Evolutionary conservation across 495 filamentous ascomycete species (phyloP), one percentile per base, ranked within the genome.

Genomic region (Letharia lupina): DNA sequence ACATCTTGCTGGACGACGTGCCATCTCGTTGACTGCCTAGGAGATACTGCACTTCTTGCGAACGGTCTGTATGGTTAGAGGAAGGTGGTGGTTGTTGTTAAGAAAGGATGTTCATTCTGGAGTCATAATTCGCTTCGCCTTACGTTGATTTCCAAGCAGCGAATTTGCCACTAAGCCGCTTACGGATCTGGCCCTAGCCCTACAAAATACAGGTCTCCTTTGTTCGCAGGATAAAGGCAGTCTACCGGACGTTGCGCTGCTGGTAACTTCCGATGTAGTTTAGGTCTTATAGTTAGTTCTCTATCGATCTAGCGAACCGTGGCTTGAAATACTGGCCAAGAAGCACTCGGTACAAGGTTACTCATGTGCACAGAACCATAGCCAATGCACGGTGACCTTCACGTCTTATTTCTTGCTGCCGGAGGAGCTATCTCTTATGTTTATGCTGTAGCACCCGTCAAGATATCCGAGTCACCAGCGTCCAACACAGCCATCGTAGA

Each of bases 381-480:
- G 13, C 60, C 60, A 35, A 16, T 18, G 28, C 13, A 33, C 44
- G n/a, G 15, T 35, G 3, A 44, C 10, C 9, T 39, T 44, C 13
- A 37, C 40, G 35, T 58, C n/a, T 13, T 31, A 1, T 40, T 40
- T 0, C 15, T 20, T 13, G 40, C 8, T 58, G 59, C 71, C 72
- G 64, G 35, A 69, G 62, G 67, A 48, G 61, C 71, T 73, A 20
- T 28, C 16, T 56, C n/a, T 23, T 16, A 12, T 52, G 37, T 67
- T 64, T 87, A 89, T 72, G 82, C 78, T 71, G 83, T 77, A 74
- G 82, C 81, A 73, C 88, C 84, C 80, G 78, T 84, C 72, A 98
- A 84, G 78, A 98, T 97, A 81, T 98, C 93, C 64, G 90, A 94
- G 86, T 98, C 94, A 89, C 94, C 94, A 78, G 91, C 92, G 80